A percentile compares a stretch with the other conserved stretches of the same genome.
phyloP scores from a whole-genome alignment of 2,329 filamentous ascomycete genomes.

The Cordyceps tenuipes region DNA sequence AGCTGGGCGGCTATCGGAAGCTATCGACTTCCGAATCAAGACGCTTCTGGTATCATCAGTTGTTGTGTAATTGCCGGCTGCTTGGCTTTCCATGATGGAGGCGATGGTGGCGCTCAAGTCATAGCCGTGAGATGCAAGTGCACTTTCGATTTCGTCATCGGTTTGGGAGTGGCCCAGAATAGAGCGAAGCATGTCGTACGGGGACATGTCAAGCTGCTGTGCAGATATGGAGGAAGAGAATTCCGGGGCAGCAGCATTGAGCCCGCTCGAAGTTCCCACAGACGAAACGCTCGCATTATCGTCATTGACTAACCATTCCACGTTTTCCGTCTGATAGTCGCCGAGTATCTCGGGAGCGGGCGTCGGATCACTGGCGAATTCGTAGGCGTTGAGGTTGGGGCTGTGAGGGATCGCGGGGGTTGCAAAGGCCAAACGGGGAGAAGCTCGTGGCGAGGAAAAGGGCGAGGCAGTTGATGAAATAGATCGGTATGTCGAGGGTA shows the following conservation, averaged over 20 bases:
- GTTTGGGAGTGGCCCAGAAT: conserved; percentile 82
- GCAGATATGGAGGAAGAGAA: conserved; percentile 48
- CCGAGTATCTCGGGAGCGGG: conserved; percentile 80
- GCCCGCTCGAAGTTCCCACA: conserved; percentile 58
- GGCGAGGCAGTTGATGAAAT: conserved; percentile 78
- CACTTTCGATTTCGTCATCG: conserved; percentile 91
- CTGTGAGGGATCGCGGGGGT: conserved; percentile 90
- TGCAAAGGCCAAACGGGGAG: conserved; percentile 80
- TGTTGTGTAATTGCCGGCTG: conserved; percentile 27
- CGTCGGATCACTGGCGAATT: conserved; percentile 76
- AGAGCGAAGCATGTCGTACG: conserved; percentile 94
- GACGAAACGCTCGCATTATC: conserved; percentile 74
- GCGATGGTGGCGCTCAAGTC: conserved; percentile 89
- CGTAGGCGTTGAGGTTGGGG: conserved; percentile 87
- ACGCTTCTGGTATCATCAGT: conserved; percentile 54
- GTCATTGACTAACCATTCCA: conserved; percentile 95
- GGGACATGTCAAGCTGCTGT: conserved; percentile 83
- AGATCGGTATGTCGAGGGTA: conserved; percentile 64
- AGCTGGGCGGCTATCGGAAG: conserved; percentile 61
- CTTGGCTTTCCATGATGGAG: conserved; percentile 71
- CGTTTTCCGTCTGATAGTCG: conserved; percentile 86
- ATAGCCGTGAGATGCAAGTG: conserved; percentile 81
- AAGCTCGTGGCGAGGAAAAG: conserved; percentile 88
- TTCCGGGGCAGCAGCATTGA: conserved; percentile 76
- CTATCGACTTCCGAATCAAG: conserved; percentile 85